These are phyloP conservation scores for Saprolegnia diclina DNA, from an alignment of 352 stramenopile genomes.

Conservation along the genomic window DNA sequence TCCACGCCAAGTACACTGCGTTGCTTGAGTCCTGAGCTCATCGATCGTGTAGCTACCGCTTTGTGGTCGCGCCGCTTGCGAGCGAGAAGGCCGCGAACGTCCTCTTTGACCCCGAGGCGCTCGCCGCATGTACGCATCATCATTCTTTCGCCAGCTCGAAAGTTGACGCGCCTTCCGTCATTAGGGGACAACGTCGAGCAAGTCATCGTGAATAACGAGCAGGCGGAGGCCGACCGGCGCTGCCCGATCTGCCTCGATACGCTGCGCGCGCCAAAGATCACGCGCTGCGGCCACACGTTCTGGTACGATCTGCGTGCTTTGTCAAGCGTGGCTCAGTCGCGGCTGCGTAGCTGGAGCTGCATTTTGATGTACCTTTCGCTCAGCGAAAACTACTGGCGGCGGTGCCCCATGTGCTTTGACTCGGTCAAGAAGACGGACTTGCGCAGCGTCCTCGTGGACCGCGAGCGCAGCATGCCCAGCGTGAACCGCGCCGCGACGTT, in stretches of 20 bases:
- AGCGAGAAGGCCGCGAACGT: conserved; percentile 37
- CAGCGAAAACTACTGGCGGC: conserved; percentile 83
- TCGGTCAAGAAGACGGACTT: conserved; percentile 77
- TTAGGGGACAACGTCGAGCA: conserved; percentile 82
- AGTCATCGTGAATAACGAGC: conserved; percentile 73
- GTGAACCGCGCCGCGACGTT: conserved; percentile 54
- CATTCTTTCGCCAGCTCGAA: conserved; percentile 5
- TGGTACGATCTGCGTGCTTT: conserved; percentile 39
- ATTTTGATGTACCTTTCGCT: conserved; percentile 79
- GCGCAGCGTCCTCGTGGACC: conserved; percentile 60
- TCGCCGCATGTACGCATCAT: conserved; percentile 65
- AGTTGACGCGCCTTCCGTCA: not conserved
- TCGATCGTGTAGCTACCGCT: conserved; percentile 56
- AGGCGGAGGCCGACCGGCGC: conserved; percentile 37
- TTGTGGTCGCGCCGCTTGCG: conserved; percentile 61
- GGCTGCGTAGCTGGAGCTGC: conserved; percentile 58
- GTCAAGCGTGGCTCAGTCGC: not conserved
- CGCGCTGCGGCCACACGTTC: conserved; percentile 80
- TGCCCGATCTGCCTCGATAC: conserved; percentile 80
- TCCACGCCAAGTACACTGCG: conserved; percentile 66
- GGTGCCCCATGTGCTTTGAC: conserved; percentile 84
- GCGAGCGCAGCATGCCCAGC: conserved; percentile 49
- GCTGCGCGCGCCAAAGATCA: conserved; percentile 78
- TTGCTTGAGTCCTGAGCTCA: not conserved
- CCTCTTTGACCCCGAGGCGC: conserved; percentile 66